Base-by-base conservation (phyloP, 805 yeast species). In the Yamadazyma nakazawae region DNA sequence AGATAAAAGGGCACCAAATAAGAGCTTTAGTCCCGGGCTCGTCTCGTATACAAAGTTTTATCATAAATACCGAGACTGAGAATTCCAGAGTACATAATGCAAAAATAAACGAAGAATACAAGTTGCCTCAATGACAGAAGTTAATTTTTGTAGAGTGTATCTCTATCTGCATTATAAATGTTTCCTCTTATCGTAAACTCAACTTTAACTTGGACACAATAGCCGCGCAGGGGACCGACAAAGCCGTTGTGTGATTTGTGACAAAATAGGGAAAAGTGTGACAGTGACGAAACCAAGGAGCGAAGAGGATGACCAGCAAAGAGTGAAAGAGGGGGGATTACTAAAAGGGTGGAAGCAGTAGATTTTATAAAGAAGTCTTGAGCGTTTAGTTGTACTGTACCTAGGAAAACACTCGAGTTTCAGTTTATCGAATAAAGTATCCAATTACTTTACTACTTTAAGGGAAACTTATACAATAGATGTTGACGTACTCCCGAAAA, bases 231-330 rank as follows among this genome's bases (percentile, higher is more conserved):
- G 17, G 32, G 18, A 11, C 41, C 41, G 41, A 16, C 34, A 38
- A 26, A 38, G 41, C 41, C 41, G 41, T 38, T 38, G 21, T 16
- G 41, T 31, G 25, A 26, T 17, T 38, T 37, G 19, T 26, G 40
- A 25, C 24, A 21, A 21, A 5, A 21, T n/a, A 21, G 24, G 24
- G 7, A 28, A 37, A 37, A 37, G 40, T 37, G 40, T 37, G 40
- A 37, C 40, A 28, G 40, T 10, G 28, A 21, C 17, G 19, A 21
- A 16, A 8, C 17, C 34, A 37, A 37, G 40, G 40, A 13, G 30
- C 8, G 30, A 21, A 16, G 21, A n/a, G 25, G 12, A 11, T n/a
- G 11, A 34, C 37, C 11, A 4, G 19, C 19, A 17, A 34, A 9
- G 19, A 14, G 19, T 17, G 12, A 34, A 14, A 34, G 37, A 11